Base-by-base conservation (phyloP, 306 rosid species). In the Carpinus fangiana region DNA sequence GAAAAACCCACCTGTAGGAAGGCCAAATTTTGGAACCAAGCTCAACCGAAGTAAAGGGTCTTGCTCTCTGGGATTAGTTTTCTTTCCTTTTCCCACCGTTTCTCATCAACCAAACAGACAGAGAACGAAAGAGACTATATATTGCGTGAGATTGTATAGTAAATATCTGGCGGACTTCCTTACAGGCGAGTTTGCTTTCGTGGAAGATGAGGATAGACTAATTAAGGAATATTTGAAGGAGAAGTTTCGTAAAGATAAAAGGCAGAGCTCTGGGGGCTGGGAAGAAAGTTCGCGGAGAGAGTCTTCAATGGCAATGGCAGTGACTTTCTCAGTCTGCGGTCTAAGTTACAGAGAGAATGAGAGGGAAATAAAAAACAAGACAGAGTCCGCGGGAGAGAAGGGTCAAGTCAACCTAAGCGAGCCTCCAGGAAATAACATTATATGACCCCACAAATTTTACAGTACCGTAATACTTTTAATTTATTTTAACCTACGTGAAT, bases 231-330 rank as follows among this genome's bases (percentile, higher is more conserved):
- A 2, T 5, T 70, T 47, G 55, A 48, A 50, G 51, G 76, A 51
- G 83, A 78, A 74, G 71, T 48, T 69, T 48, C 79, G 51, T 28
- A 5, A 12, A 56, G 67, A 57, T 2, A 26, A 36, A 48, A 12
- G n/a, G 54, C 12, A 66, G 72, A 57, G 34, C 20, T 0, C 38
- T 31, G 34, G 34, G 34, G 34, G 34, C 45, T 12, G 34, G 46
- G 74, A 51, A 72, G 59, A 77, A 57, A 77, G 77, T 73, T 73
- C 76, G 74, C 12, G 71, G 16, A 12, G 43, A 13, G 20, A 41
- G 45, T n/a, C 52, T 48, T 16, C 52, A 12, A 48, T 48, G 52
- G 14, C 52, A 2, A 13, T 48, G 12, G 2, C 51, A 38, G 43
- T 38, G 4, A 4, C 5, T 7, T 48, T 2, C 34, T 31, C 3